Evolutionary conservation across 2,329 filamentous ascomycete species (phyloP).

Genomic region (Pseudogymnoascus sp.): DNA sequence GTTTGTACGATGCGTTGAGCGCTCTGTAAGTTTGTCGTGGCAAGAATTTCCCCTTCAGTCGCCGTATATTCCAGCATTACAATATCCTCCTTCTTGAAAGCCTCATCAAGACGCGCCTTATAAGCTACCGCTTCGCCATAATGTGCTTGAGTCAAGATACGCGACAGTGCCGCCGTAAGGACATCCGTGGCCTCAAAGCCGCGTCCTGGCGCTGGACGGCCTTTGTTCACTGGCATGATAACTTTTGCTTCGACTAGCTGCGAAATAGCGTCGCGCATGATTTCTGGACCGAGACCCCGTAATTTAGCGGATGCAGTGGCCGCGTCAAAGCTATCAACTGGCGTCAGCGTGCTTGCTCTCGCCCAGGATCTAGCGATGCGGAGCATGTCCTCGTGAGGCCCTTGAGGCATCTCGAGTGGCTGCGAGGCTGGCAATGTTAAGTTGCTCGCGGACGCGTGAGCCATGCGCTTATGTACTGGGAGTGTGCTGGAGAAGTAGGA

Average conservation of each 20-base stretch:
- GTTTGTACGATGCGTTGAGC: constrained; percentile 47
- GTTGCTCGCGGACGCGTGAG: constrained; percentile 36
- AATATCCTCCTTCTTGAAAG: constrained; percentile 37
- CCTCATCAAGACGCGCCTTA: constrained; percentile 52
- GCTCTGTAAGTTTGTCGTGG: constrained; percentile 57
- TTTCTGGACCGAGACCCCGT: constrained; percentile 4
- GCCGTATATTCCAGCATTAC: constrained; percentile 47
- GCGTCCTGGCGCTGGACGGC: constrained; percentile 47
- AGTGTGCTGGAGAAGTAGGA: constrained; percentile 47
- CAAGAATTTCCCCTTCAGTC: constrained; percentile 59
- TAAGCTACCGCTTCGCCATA: constrained; percentile 51
- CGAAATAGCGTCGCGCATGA: constrained; percentile 20
- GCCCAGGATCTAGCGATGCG: constrained; percentile 51
- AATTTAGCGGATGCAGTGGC: constrained; percentile 45
- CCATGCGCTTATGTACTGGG: constrained; percentile 33
- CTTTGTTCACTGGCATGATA: constrained; percentile 53
- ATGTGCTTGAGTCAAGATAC: constrained; percentile 46
- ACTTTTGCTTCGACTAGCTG: constrained; percentile 22
- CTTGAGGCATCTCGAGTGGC: neutral
- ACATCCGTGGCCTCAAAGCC: constrained; percentile 56
- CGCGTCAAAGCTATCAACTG: constrained; percentile 40
- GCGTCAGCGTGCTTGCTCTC: constrained; percentile 49
- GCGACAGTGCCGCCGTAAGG: constrained; percentile 49
- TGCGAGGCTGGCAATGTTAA: constrained; percentile 31
- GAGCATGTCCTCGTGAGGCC: constrained; percentile 28